Conservation (phyloP, 1,284 basidiomycete genomes). For the Malassezia yamatoensis region DNA sequence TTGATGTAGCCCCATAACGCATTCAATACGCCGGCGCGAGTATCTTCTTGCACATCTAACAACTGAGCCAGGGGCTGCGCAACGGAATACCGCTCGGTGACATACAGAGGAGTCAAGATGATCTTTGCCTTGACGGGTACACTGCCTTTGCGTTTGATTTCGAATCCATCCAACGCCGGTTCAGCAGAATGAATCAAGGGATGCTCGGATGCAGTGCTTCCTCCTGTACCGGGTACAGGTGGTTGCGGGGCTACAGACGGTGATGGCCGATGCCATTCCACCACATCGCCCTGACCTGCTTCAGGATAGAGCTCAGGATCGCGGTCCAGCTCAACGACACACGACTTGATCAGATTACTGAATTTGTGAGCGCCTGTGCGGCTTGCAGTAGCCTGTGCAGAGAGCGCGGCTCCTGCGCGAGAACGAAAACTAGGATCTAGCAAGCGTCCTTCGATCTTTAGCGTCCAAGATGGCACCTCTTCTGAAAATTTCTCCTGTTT, state of each 20-base stretch:
- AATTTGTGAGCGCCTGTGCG: constrained; percentile 56
- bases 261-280: constrained; percentile 51
- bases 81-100: constrained; percentile 75
- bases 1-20: constrained; percentile 90
- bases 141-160: constrained; percentile 72
- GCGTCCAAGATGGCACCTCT: constrained; percentile 69
- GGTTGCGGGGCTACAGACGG: constrained; percentile 42
- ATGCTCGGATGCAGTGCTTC: constrained; percentile 32
- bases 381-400: constrained; percentile 37
- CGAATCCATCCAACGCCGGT: constrained; percentile 65
- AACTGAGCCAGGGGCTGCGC: constrained; percentile 65
- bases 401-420: constrained; percentile 34
- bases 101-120: constrained; percentile 70
- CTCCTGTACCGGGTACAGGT: constrained; percentile 26
- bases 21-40: constrained; percentile 68
- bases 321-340: constrained; percentile 76
- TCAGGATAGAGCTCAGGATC: constrained; percentile 69
- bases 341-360: constrained; percentile 70
- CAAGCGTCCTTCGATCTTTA: constrained; percentile 78
- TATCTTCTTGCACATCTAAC: constrained; percentile 74
- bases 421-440: constrained; percentile 51
- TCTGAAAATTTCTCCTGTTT: constrained; percentile 17
- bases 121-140: constrained; percentile 66
- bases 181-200: constrained; percentile 35
- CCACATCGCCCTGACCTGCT: constrained; percentile 29